Evolutionary conservation across 257 asterid species (phyloP).

Genomic region (Solanum megistacrolobum): DNA sequence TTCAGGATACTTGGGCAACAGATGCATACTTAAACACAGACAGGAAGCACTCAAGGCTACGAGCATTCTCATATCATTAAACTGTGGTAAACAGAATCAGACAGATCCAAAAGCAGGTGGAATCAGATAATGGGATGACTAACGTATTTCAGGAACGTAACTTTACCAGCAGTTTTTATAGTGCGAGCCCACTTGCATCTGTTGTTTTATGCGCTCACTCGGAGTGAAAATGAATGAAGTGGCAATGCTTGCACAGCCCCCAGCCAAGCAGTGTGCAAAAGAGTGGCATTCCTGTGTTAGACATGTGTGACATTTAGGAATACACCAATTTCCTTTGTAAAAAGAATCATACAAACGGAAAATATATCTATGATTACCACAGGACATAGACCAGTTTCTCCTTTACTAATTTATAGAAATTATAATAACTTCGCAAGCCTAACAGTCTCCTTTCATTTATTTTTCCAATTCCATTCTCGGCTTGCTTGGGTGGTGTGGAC

Average conservation of each 20-base stretch:
- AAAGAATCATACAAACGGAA: background rate
- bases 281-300: constrained; percentile 61
- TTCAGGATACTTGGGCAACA: background rate
- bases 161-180: constrained; percentile 76
- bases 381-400: background rate
- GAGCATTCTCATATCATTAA: background rate
- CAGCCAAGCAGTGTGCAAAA: constrained; percentile 81
- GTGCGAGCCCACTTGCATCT: constrained; percentile 89
- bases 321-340: background rate
- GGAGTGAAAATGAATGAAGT: constrained; percentile 95
- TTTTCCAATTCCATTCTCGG: background rate
- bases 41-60: background rate
- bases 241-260: constrained; percentile 91
- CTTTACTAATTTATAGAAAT: background rate
- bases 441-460: background rate
- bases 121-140: background rate
- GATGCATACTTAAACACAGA: background rate
- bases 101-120: background rate
- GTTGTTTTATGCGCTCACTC: constrained; percentile 90
- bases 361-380: background rate
- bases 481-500: background rate
- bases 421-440: background rate
- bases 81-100: background rate
- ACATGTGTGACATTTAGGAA: background rate
- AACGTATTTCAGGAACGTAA: background rate